phyloP scores from a whole-genome alignment of 2,329 filamentous ascomycete species.

The Drechslerella stenobrocha region DNA sequence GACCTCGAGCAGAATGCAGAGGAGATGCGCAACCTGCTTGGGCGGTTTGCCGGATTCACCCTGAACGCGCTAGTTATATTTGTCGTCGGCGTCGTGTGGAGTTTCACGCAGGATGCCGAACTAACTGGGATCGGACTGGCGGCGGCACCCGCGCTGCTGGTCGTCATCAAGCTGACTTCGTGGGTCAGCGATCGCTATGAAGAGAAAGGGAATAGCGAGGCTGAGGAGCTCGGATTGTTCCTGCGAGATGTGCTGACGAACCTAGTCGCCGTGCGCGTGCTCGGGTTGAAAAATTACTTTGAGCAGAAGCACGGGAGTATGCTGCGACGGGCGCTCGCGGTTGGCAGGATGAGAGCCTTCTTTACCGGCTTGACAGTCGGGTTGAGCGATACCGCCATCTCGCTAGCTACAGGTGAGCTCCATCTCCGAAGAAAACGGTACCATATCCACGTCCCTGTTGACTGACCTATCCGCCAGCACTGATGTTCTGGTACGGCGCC shows the following conservation, averaged over 20 bases:
- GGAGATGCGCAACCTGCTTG: slow-evolving; percentile 81
- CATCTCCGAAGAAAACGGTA: background rate
- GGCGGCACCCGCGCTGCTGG: slow-evolving; percentile 69
- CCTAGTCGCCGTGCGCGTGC: slow-evolving; percentile 74
- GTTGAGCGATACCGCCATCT: slow-evolving; percentile 71
- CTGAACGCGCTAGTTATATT: slow-evolving; percentile 71
- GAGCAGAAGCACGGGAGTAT: slow-evolving; percentile 64
- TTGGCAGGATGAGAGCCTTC: slow-evolving; percentile 68
- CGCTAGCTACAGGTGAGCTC: slow-evolving; percentile 65
- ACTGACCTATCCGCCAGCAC: slow-evolving; percentile 57
- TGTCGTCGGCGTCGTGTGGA: slow-evolving; percentile 71
- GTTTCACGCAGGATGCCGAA: slow-evolving; percentile 74
- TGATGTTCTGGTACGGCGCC: slow-evolving; percentile 83
- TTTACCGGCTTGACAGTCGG: slow-evolving; percentile 75
- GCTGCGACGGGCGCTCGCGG: slow-evolving; percentile 60
- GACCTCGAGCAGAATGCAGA: slow-evolving; percentile 80
- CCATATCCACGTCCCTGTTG: slow-evolving; percentile 3
- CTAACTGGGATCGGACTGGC: slow-evolving; percentile 75
- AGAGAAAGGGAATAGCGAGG: slow-evolving; percentile 65
- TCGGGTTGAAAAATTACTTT: slow-evolving; percentile 76
- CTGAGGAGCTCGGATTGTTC: slow-evolving; percentile 64
- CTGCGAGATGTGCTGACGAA: slow-evolving; percentile 76
- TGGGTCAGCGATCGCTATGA: slow-evolving; percentile 73
- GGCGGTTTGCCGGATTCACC: slow-evolving; percentile 72
- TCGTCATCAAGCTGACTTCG: slow-evolving; percentile 68